A percentile compares a stretch with the other conserved stretches of the same genome.
Evolutionary conservation across 768 basidiomycete genomes (phyloP).

Genomic region (Trametes sanguinea): DNA sequence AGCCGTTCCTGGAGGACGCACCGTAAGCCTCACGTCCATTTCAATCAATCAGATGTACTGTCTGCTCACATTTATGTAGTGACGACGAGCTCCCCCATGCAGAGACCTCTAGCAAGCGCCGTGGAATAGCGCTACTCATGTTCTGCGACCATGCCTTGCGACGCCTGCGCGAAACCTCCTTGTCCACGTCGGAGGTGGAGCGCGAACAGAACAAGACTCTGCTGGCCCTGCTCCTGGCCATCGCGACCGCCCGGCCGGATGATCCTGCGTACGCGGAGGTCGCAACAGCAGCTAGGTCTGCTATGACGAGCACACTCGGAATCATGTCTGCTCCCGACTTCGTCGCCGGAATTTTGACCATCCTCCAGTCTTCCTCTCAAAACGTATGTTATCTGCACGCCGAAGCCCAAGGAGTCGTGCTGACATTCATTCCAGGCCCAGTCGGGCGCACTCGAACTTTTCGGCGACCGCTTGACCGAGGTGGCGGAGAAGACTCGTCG

Average conservation of each 20-base stretch:
- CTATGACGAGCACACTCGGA: slow-evolving; percentile 55
- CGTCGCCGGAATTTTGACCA: slow-evolving; percentile 52
- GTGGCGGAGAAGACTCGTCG: slow-evolving; percentile 59
- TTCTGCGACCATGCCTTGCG: slow-evolving; percentile 61
- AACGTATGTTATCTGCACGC: slow-evolving; percentile 33
- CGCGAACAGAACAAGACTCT: slow-evolving; percentile 51
- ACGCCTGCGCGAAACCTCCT: slow-evolving; percentile 29
- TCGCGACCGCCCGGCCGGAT: slow-evolving; percentile 20
- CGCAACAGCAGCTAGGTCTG: slow-evolving; percentile 46
- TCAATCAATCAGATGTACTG: not conserved
- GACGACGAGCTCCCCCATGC: slow-evolving; percentile 60
- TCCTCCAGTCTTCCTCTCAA: slow-evolving; percentile 50
- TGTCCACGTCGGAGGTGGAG: slow-evolving; percentile 22
- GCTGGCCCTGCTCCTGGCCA: slow-evolving; percentile 34
- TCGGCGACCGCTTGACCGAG: slow-evolving; percentile 64
- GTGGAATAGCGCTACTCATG: slow-evolving; percentile 66
- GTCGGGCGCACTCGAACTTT: slow-evolving; percentile 66
- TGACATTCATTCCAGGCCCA: slow-evolving; percentile 49
- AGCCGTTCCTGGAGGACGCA: slow-evolving; percentile 56
- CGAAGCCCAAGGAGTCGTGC: no score
- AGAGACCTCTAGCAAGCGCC: slow-evolving; percentile 50
- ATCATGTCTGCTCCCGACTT: slow-evolving; percentile 76
- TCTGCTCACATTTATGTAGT: slow-evolving; percentile 34
- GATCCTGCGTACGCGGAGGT: slow-evolving; percentile 40
- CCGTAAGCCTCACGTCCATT: slow-evolving; percentile 42